Evolutionary conservation across 768 basidiomycete species (phyloP), one percentile per base, ranked within the genome.

Genomic region (Paxillus rubicundulus): DNA sequence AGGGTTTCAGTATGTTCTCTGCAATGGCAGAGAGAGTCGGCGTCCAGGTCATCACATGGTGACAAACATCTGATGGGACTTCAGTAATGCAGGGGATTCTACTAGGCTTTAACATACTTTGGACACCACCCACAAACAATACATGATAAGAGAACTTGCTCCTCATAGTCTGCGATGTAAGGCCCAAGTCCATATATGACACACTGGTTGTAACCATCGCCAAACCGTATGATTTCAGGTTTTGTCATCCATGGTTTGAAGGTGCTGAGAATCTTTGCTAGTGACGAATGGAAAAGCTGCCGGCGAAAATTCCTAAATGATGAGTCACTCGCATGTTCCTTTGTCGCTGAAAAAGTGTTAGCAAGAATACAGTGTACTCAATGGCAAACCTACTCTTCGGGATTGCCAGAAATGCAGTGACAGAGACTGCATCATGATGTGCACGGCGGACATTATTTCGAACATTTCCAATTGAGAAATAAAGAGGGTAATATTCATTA

Each of bases 371-470:
- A n/a, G 28, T 17, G 43, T 32, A 6, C 40, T 27, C 9, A 38
- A 39, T 9, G 4, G 44, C 28, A 30, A 42, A 56, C 60, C 1
- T 54, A 70, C 68, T 59, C 56, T 69, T 69, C 0, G 63, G 61
- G 28, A 71, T 69, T 7, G 63, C 52, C 27, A 68, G 52, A 51
- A 74, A 73, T 1, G 54, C 68, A 16, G 71, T 52, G 9, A 69
- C 49, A 0, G 51, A 47, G 7, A 57, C 17, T 1, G 54, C 49
- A 39, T 55, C 32, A 0, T 27, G 6, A 27, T 58, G 50, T 33
- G 55, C 50, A 21, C n/a, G n/a, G 14, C 17, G 18, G 4, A 49
- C 38, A 39, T 32, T 32, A 9, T 32, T 32, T 32, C 9, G 30
- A 32, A 32, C 12, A 12, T 32, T 32, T 32, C 30, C 24, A 0